phyloP scores from a whole-genome alignment of 495 filamentous ascomycete species.

The Bacidia rubella region DNA sequence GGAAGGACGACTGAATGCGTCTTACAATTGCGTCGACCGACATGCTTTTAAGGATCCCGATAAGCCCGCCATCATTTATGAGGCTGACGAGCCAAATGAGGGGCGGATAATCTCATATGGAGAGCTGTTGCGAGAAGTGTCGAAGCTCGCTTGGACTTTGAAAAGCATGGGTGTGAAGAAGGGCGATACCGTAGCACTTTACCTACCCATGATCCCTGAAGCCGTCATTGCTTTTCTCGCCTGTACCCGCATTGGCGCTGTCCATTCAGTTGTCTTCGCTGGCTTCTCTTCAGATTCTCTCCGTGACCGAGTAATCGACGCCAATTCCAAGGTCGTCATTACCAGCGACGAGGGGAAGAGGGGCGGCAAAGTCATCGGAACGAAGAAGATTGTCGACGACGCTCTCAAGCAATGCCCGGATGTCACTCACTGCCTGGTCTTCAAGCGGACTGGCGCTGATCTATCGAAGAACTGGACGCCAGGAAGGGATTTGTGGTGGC shows the following conservation, averaged over 20 bases:
- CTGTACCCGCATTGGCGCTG: conserved; percentile 79
- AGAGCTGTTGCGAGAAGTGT: conserved; percentile 89
- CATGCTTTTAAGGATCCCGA: conserved; percentile 88
- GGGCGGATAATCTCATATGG: conserved; percentile 85
- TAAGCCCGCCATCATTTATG: conserved; percentile 93
- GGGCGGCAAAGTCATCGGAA: conserved; percentile 93
- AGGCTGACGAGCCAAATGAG: conserved; percentile 81
- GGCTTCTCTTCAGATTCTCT: conserved; percentile 97
- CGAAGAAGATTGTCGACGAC: conserved; percentile 98
- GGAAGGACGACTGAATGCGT: conserved; percentile 86
- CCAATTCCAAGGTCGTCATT: conserved; percentile 79
- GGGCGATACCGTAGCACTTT: conserved; percentile 93
- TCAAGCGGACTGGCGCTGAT: conserved; percentile 88
- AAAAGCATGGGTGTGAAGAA: conserved; percentile 94
- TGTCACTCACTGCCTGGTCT: conserved; percentile 73
- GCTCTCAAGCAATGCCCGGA: conserved; percentile 94
- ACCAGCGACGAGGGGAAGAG: conserved; percentile 96
- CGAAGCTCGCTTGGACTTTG: conserved; percentile 67
- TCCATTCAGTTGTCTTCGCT: conserved; percentile 98
- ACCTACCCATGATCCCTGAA: conserved; percentile 98
- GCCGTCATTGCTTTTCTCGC: conserved; percentile 85
- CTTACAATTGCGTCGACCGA: conserved; percentile 94
- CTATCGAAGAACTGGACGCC: conserved; percentile 62
- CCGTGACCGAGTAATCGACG: conserved; percentile 88
- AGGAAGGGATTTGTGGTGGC: conserved; percentile 93